Evolutionary conservation across 257 asterid species (phyloP).

Genomic region (Lycium barbarum): DNA sequence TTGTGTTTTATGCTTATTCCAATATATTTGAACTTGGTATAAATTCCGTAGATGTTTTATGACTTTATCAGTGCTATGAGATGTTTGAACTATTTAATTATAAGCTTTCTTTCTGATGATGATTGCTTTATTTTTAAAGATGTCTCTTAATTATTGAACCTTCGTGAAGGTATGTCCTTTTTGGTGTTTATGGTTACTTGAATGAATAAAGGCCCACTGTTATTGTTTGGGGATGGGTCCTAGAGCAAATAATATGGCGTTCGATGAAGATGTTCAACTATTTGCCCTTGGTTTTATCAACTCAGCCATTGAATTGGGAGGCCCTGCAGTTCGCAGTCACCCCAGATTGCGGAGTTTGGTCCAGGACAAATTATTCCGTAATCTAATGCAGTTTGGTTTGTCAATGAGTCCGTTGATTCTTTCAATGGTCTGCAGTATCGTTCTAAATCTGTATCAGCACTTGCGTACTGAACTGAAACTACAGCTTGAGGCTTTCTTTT

Average conservation of each 20-base stretch:
- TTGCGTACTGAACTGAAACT: conserved; percentile 84
- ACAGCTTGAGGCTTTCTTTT: conserved; percentile 93
- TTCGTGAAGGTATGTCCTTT: background rate
- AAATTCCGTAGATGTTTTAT: conserved; percentile 19
- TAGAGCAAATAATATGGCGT: conserved; percentile 78
- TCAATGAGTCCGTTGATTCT: conserved; percentile 92
- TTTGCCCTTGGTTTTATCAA: conserved; percentile 92
- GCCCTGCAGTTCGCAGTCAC: conserved; percentile 69
- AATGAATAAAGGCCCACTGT: too few species aligned
- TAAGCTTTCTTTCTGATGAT: background rate
- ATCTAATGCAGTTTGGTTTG: conserved; percentile 92
- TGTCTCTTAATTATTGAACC: background rate
- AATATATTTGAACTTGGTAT: conserved; percentile 21
- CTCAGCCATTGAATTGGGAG: conserved; percentile 91
- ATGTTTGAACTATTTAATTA: background rate
- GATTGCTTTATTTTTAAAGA: background rate
- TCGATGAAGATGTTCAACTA: conserved; percentile 94
- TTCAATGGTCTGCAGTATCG: conserved; percentile 93
- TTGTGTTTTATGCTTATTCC: conserved; percentile 25
- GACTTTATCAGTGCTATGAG: background rate
- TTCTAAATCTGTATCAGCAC: conserved; percentile 85
- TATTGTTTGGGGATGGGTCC: conserved; percentile 61
- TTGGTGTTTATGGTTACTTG: background rate
- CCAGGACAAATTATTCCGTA: conserved; percentile 90
- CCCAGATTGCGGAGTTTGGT: conserved; percentile 87